A percentile compares a stretch with the other conserved stretches of the same genome.
These are phyloP conservation scores for Cercospora zeina DNA, from an alignment of 2,329 filamentous ascomycete genomes.

Conservation along the genomic window DNA sequence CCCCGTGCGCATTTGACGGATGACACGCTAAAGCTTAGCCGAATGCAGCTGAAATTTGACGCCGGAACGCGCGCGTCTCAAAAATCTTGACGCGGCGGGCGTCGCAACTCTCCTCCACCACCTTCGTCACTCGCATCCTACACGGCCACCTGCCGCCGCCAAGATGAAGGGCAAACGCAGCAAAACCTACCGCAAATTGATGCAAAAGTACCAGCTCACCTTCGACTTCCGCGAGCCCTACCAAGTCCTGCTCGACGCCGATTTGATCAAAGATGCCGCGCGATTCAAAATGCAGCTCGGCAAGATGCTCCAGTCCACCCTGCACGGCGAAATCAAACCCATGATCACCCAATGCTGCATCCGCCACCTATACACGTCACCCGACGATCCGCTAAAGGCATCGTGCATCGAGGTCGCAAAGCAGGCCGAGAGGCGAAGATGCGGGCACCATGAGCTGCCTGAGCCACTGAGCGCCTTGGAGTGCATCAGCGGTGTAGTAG, in stretches of 20 bases:
- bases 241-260: conserved; percentile 84
- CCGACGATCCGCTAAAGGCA: conserved; percentile 44
- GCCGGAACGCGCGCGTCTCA: neutral
- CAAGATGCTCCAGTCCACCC: conserved; percentile 72
- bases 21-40: neutral
- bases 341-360: conserved; percentile 83
- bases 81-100: neutral
- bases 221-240: conserved; percentile 84
- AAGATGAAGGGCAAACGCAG: conserved; percentile 68
- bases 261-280: conserved; percentile 78
- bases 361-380: conserved; percentile 67
- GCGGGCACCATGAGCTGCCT: conserved; percentile 74
- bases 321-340: conserved; percentile 83
- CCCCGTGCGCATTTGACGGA: neutral
- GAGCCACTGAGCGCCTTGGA: conserved; percentile 68
- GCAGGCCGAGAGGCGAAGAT: conserved; percentile 71
- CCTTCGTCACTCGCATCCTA: conserved; percentile 9
- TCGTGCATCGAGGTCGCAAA: conserved; percentile 74
- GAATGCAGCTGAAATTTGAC: neutral
- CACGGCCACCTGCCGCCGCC: conserved; percentile 30
- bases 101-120: neutral
- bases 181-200: conserved; percentile 83
- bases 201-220: conserved; percentile 83
- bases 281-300: conserved; percentile 89
- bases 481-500: conserved; percentile 73